These are phyloP conservation scores for Mortierella claussenii DNA, from an alignment of 192 early-diverging fungal species.

Conservation along the genomic window DNA sequence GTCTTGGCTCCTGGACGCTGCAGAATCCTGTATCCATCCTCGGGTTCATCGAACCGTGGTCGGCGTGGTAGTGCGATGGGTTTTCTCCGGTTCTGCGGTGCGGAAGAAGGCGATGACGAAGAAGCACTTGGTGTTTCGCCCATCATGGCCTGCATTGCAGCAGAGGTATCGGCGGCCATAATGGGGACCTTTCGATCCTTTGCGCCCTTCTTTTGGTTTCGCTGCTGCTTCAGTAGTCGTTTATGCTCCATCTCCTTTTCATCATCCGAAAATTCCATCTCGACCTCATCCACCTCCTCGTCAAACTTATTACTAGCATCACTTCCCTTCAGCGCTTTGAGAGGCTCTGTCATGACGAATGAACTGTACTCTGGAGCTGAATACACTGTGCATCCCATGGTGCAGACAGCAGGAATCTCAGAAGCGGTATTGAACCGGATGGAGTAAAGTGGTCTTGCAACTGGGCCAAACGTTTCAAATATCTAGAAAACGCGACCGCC, in stretches of 20 bases:
- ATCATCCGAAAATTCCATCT: conserved; percentile 96
- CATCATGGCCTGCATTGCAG: conserved; percentile 17
- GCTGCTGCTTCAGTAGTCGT: conserved; percentile 55
- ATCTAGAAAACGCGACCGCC: conserved; percentile 63
- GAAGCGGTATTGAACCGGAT: conserved; percentile 74
- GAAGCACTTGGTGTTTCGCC: not conserved
- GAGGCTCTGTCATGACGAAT: conserved; percentile 70
- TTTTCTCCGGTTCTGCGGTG: conserved; percentile 1
- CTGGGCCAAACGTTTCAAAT: conserved; percentile 95
- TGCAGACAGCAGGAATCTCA: conserved; percentile 67
- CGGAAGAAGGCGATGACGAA: not conserved
- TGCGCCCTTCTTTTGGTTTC: conserved; percentile 50
- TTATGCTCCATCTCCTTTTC: conserved; percentile 81
- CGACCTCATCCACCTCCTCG: conserved; percentile 86
- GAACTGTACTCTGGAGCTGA: conserved; percentile 71
- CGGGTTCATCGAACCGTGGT: conserved; percentile 22
- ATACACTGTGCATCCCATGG: conserved; percentile 65
- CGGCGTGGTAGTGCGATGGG: conserved; percentile 32
- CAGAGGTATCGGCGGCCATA: conserved; percentile 21
- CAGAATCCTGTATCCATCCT: conserved; percentile 41
- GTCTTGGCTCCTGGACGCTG: conserved; percentile 32
- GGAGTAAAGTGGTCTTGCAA: conserved; percentile 83
- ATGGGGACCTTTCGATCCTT: conserved; percentile 7
- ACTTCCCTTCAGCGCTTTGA: conserved; percentile 79
- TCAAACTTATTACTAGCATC: conserved; percentile 96